Conservation (phyloP, 345 rosid species). For the Boechera stricta region DNA sequence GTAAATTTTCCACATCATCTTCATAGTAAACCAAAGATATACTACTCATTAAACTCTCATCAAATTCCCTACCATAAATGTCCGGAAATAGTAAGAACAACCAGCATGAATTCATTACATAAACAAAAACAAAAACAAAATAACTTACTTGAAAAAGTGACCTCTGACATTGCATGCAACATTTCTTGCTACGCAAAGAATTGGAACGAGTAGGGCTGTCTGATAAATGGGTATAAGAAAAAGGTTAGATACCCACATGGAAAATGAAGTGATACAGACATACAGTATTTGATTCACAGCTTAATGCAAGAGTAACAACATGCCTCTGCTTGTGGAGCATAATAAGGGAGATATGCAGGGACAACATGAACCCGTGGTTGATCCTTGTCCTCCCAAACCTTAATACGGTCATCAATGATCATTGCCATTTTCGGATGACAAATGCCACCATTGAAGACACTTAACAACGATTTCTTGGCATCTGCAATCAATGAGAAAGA, state of each 20-base stretch:
- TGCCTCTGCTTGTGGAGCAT: constrained; percentile 99
- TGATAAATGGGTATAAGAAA: constrained; percentile 42
- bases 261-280: background rate
- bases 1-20: constrained; percentile 78
- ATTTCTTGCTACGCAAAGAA: constrained; percentile 96
- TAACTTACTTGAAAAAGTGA: constrained; percentile 89
- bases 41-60: constrained; percentile 78
- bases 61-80: constrained; percentile 77
- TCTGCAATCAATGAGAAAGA: constrained; percentile 53
- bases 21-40: constrained; percentile 83
- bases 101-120: constrained; percentile 35
- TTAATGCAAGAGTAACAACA: constrained; percentile 28
- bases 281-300: constrained; percentile 7
- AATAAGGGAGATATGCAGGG: constrained; percentile 88
- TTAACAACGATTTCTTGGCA: constrained; percentile 79
- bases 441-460: constrained; percentile 81
- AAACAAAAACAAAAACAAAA: constrained; percentile 34
- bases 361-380: constrained; percentile 98
- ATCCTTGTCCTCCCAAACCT: constrained; percentile 99
- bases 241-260: constrained; percentile 33
- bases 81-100: constrained; percentile 29
- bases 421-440: constrained; percentile 99
- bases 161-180: constrained; percentile 99
- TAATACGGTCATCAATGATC: constrained; percentile 96
- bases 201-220: constrained; percentile 86